phyloP scores from a whole-genome alignment of 78 protist genomes.

The Ministeria vibrans region DNA sequence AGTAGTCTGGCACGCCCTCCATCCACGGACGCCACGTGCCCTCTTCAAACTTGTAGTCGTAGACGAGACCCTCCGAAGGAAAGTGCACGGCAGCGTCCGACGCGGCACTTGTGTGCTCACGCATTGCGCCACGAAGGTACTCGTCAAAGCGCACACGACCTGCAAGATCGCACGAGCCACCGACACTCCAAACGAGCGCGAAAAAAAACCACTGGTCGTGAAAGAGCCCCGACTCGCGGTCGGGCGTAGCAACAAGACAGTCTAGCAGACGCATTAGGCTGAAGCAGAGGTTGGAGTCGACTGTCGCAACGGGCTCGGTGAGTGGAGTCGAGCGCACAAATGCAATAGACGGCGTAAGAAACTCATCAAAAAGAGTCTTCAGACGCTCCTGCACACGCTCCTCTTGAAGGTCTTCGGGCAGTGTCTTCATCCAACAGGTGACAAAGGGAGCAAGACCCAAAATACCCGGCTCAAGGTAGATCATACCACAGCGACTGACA shows the following conservation, averaged over 20 bases:
- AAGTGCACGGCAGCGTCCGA: neutral
- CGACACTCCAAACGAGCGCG: conserved; percentile 61
- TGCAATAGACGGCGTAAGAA: neutral
- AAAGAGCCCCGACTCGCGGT: neutral
- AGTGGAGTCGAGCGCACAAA: conserved; percentile 26
- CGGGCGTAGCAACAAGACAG: conserved; percentile 3
- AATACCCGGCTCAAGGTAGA: conserved; percentile 61
- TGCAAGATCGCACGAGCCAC: conserved; percentile 28
- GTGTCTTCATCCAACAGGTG: conserved; percentile 39
- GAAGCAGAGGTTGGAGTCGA: conserved; percentile 19
- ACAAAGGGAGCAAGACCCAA: conserved; percentile 40
- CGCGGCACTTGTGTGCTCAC: too few species aligned
- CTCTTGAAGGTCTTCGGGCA: neutral
- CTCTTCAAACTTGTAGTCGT: conserved; percentile 5
- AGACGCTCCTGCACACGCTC: neutral
- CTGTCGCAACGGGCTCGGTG: conserved; percentile 41
- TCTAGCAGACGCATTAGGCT: conserved; percentile 41
- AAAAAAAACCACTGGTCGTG: conserved; percentile 28
- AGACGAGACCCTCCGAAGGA: conserved; percentile 17
- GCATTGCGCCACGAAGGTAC: conserved; percentile 6
- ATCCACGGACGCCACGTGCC: conserved; percentile 60
- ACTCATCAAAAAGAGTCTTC: neutral
- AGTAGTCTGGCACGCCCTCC: conserved; percentile 29
- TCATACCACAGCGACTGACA: conserved; percentile 81
- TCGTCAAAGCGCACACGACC: conserved; percentile 31